Base-by-base conservation (phyloP, 306 rosid species). In the Cucumis melo region DNA sequence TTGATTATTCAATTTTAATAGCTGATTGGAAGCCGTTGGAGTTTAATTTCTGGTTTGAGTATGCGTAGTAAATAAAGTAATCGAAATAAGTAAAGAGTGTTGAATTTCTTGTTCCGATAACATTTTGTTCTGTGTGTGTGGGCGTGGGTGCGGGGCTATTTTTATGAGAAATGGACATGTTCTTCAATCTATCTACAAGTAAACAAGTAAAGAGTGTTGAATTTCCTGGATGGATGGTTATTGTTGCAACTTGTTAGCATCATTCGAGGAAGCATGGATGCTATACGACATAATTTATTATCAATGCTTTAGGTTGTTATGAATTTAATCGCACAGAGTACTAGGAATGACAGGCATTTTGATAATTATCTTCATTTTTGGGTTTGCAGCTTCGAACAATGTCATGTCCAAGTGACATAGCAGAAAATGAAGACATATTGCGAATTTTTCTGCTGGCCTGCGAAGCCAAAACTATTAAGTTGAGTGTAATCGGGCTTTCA, bases 401-500 rank as follows among this genome's bases (percentile, higher is more conserved):
- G 85, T 84, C 96, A 44, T 91, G 88, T 81, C 94, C 98, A 51
- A 67, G 91, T 77, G 98, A 94, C 79, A 94, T 94, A 82, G 96
- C 93, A 3, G 89, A 90, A 14, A 94, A 91, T 80, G 98, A 91
- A 44, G 98, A 94, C 83, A 94, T 93, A 81, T 27, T 93, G 77
- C 82, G 93, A 73, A 93, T 93, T 39, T 93, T 93, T 86, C 81
- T 91, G 84, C 85, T 88, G 92, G 98, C 98, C 11, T 93, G 98
- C 76, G 98, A 87, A 83, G 90, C 92, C 80, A 90, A 85, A 74
- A 88, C 90, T 48, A 86, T 93, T 59, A 94, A 91, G 85, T 86
- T 91, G 83, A 94, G 98, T 83, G 88, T 91, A 71, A 87, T 91
- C 82, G 97, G 96, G 71, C 98, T 94, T 68, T 94, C 98, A 1